A percentile compares a stretch with the other conserved stretches of the same genome.
Evolutionary conservation across 1,139 yeast genomes (phyloP).

Genomic region (Pichiaceae sp.): DNA sequence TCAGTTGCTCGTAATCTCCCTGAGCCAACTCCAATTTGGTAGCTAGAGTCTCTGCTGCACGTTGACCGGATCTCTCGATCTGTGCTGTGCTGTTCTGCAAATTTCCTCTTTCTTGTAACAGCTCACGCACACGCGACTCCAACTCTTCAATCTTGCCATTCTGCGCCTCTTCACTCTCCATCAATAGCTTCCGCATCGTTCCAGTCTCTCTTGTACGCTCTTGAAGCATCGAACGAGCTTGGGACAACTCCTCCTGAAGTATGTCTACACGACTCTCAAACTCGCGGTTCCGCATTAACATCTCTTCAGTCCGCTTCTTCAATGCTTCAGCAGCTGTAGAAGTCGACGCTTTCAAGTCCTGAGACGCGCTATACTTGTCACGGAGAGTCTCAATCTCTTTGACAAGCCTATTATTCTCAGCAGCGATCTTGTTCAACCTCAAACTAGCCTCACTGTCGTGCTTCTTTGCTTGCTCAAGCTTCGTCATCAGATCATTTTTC

Average conservation of each 20-base stretch:
- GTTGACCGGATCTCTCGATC: slow-evolving; percentile 40
- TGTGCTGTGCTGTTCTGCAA: slow-evolving; percentile 47
- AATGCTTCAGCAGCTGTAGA: slow-evolving; percentile 49
- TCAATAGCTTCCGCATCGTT: slow-evolving; percentile 58
- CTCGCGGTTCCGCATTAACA: slow-evolving; percentile 61
- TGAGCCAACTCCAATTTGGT: slow-evolving; percentile 30
- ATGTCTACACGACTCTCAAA: slow-evolving; percentile 51
- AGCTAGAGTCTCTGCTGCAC: slow-evolving; percentile 42
- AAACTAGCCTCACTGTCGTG: slow-evolving; percentile 27
- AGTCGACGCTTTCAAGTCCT: slow-evolving; percentile 39
- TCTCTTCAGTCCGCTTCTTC: slow-evolving; percentile 73
- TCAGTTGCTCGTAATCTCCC: slow-evolving; percentile 5
- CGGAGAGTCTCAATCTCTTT: slow-evolving; percentile 45
- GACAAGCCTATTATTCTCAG: slow-evolving; percentile 43
- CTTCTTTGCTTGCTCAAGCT: slow-evolving; percentile 31
- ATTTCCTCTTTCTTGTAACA: slow-evolving; percentile 52
- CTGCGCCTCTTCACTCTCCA: slow-evolving; percentile 59
- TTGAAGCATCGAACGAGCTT: slow-evolving; percentile 61
- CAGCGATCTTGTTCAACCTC: slow-evolving; percentile 32
- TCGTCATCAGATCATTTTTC: slow-evolving; percentile 32
- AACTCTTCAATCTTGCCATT: slow-evolving; percentile 39
- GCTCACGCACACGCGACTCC: slow-evolving; percentile 30
- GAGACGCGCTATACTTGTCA: slow-evolving; percentile 40
- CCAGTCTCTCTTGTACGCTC: slow-evolving; percentile 76
- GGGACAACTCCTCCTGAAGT: slow-evolving; percentile 73